Base-by-base conservation (phyloP, 768 basidiomycete species). In the Pleurotus salmoneostramineus region DNA sequence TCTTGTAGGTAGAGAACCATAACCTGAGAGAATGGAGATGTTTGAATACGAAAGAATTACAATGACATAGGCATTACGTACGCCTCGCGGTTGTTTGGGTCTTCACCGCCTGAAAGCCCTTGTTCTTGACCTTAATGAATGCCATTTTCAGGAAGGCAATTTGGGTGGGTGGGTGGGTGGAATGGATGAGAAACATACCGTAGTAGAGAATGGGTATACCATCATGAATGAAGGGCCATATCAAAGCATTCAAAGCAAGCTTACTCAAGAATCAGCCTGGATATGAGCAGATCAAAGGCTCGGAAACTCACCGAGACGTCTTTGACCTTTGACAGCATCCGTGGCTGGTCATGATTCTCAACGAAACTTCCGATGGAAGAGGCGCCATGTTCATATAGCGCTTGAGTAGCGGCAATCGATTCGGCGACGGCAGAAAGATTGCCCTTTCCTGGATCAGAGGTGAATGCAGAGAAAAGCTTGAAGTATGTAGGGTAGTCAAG, bases 121-220 rank as follows among this genome's bases (percentile, higher is more conserved):
- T 88, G 88, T 66, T 88, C 88, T 65, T 88, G 87, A 6, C 69
- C 68, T 69, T 27, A 15, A 6, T 14, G n/a, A 34, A 6, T 10
- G n/a, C 43, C 21, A 27, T 32, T 27, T 27, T 27, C 21, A 27
- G 21, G 21, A 27, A 27, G 21, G 21, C 21, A 50, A 57, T n/a
- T 37, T 14, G 12, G n/a, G 12, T 11, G 32, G 37, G 27, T 14
- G 12, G n/a, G 12, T 11, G 32, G 37, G 27, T 12, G 42, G 17
- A 15, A 56, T 17, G 17, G 11, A 37, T 27, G 4, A 11, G 14
- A 32, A 14, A 56, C 60, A 40, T 42, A 68, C 87, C 87, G 59
- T 87, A 87, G 66, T 89, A 89, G 40, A 87, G 68, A 58, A 88
- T 84, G 2, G 87, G 87, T 61, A 88, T 83, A 15, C 87, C 85